A percentile compares a stretch with the other conserved stretches of the same genome.
phyloP scores from a whole-genome alignment of 2,329 filamentous ascomycete species.

The Aspergillus alliaceus region DNA sequence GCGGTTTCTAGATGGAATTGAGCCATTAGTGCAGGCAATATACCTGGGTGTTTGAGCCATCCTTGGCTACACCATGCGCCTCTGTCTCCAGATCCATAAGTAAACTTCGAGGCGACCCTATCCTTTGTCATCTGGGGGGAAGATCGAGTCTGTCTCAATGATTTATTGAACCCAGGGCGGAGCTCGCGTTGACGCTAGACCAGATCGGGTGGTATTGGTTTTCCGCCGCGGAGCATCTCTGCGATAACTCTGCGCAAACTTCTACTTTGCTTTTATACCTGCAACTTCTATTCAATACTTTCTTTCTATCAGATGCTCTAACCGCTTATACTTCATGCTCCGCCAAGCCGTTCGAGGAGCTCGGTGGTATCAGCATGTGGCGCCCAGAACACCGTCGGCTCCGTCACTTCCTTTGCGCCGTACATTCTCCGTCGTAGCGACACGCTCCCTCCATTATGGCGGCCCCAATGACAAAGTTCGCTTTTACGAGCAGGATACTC shows the following conservation, averaged over 20 bases:
- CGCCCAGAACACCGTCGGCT: constrained; percentile 33
- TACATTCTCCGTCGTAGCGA: constrained; percentile 31
- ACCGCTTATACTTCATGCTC: constrained; percentile 41
- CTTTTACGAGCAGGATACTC: constrained; percentile 45
- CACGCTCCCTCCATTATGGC: constrained; percentile 32
- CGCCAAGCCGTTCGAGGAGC: constrained; percentile 44
- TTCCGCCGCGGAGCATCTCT: constrained; percentile 23
- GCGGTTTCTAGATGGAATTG: constrained; percentile 1
- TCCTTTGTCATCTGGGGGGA: neutral
- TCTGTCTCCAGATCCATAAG: constrained; percentile 23
- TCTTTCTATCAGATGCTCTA: constrained; percentile 32
- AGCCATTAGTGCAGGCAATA: neutral
- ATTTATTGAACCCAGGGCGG: constrained; percentile 11
- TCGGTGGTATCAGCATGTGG: constrained; percentile 45
- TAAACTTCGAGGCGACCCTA: constrained; percentile 17
- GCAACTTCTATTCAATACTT: constrained; percentile 7
- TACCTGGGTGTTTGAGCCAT: constrained; percentile 34
- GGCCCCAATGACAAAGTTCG: constrained; percentile 43
- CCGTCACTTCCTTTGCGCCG: constrained; percentile 24
- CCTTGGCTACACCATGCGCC: constrained; percentile 22
- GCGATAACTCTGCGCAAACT: neutral
- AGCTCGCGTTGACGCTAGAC: constrained; percentile 30
- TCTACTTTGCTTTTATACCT: neutral
- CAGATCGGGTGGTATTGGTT: constrained; percentile 29
- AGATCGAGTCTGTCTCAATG: neutral